phyloP scores from a whole-genome alignment of 495 filamentous ascomycete species.

The Podospora sp. region DNA sequence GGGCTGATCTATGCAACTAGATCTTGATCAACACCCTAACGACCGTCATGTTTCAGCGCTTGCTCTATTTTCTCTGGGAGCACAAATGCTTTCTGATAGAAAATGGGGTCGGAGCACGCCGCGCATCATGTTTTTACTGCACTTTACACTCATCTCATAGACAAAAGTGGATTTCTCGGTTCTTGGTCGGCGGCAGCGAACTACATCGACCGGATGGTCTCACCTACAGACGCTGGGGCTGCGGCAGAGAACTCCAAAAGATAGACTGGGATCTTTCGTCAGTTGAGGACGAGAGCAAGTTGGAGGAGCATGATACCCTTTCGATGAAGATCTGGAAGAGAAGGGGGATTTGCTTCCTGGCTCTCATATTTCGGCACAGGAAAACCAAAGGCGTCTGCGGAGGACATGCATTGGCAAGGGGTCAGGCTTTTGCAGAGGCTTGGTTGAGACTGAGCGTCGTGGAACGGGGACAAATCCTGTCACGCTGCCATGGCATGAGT shows the following conservation, averaged over 20 bases:
- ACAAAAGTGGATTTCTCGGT: conserved; percentile 64
- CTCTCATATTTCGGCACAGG: conserved; percentile 29
- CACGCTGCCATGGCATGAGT: conserved; percentile 27
- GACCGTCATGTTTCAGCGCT: conserved; percentile 45
- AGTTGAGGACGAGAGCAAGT: conserved; percentile 38
- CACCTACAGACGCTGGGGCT: conserved; percentile 31
- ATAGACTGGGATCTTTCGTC: conserved; percentile 52
- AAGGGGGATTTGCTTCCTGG: conserved; percentile 33
- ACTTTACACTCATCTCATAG: conserved; percentile 51
- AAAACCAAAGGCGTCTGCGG: conserved; percentile 30
- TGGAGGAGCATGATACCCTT: conserved; percentile 46
- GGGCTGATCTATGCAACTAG: conserved; percentile 37
- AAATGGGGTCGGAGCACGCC: conserved; percentile 42
- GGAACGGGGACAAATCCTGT: conserved; percentile 23
- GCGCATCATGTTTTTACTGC: conserved; percentile 40
- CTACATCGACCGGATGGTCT: conserved; percentile 30
- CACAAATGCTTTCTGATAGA: conserved; percentile 47
- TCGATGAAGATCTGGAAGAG: conserved; percentile 27
- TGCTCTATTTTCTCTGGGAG: conserved; percentile 46
- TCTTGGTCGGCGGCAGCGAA: conserved; percentile 43
- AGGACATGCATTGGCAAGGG: conserved; percentile 23
- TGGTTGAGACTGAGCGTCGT: conserved; percentile 27
- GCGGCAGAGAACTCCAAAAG: conserved; percentile 34
- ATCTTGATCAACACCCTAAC: conserved; percentile 39
- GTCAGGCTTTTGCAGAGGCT: conserved; percentile 33